Base-by-base conservation (phyloP, 106 monocot species). In the Dioscorea alata region DNA sequence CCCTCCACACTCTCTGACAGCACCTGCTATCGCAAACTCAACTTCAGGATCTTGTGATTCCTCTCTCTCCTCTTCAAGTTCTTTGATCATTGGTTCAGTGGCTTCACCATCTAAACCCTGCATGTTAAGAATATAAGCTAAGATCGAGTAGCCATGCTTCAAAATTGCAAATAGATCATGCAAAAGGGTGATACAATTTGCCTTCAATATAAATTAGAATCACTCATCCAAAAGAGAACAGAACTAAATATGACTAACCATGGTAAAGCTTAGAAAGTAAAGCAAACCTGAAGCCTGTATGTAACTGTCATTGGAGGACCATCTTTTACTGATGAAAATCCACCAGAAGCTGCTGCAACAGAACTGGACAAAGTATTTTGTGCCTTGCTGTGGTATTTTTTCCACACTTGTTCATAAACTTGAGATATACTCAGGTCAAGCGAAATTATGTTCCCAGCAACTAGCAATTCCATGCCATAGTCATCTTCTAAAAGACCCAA, bases 81-180 rank as follows among this genome's bases (percentile, higher is more conserved):
- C 99, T 66, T 99, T 99, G n/a, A 99, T 99, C 99, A 99, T 99
- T 49, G 99, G 99, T 64, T 99, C 99, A 49, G 99, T 99, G 54
- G 99, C 99, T 79, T 99, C 99, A 53, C 99, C 99, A 85, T 99
- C 99, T 74, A 99, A 80, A 19, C 99, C 99, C 99, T 99, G 73
- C 31, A 59, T 3, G 61, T 13, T 23, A 34, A 34, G 64, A 35
- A 17, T 13, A 34, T 35, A 64, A 34, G 25, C 16, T 32, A 10
- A 34, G 42, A 42, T 8, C 42, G 6, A 42, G 42, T 10, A 42
- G 42, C 6, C 42, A 42, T 42, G 28, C 28, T 28, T 1, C 42
- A 42, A 6, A 42, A 42, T 42, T 42, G 3, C 42, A 42, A 42
- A 42, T 42, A 42, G 42, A 6, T 42, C 42, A 42, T 42, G 4